These are phyloP conservation scores for Huntiella abstrusa DNA, from an alignment of 2,329 filamentous ascomycete genomes.

Conservation along the genomic window DNA sequence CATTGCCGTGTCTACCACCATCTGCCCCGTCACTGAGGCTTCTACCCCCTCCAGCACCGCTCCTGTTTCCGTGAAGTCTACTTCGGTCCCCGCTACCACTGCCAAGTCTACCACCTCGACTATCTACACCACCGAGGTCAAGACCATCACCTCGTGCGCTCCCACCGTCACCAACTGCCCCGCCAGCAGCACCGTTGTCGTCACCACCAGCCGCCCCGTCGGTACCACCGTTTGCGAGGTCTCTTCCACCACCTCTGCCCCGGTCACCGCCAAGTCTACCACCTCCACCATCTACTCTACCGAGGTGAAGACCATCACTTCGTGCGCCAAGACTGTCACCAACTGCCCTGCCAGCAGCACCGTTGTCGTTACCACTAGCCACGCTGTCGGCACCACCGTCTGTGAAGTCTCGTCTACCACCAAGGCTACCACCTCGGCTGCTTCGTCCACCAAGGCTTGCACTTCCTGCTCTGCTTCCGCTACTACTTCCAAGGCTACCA, in stretches of 20 bases:
- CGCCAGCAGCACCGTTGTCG: conserved; percentile 18
- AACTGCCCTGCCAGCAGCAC: conserved; percentile 14
- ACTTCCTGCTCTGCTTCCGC: background rate
- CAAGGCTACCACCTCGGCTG: background rate
- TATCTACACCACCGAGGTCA: conserved; percentile 24
- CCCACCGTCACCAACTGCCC: conserved; percentile 24
- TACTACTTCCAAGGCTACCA: background rate
- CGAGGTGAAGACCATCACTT: conserved; percentile 6
- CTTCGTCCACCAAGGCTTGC: conserved; percentile 6
- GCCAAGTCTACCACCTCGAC: conserved; percentile 18
- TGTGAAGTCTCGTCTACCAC: conserved; percentile 14
- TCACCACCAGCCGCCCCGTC: conserved; percentile 21
- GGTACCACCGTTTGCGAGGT: conserved; percentile 26
- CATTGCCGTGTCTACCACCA: conserved; percentile 24
- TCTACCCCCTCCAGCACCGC: conserved; percentile 12
- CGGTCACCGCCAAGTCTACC: background rate
- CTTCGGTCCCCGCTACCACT: conserved; percentile 15
- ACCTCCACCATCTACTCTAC: conserved; percentile 3
- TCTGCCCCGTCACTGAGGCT: conserved; percentile 20
- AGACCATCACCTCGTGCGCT: conserved; percentile 38
- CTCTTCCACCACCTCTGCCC: background rate
- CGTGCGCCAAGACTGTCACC: conserved; percentile 8
- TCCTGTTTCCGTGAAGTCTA: conserved; percentile 11
- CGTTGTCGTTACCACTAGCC: conserved; percentile 22
- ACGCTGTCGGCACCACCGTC: conserved; percentile 27